Base-by-base conservation (phyloP, 106 monocot species). In the Narthecium ossifragum region DNA sequence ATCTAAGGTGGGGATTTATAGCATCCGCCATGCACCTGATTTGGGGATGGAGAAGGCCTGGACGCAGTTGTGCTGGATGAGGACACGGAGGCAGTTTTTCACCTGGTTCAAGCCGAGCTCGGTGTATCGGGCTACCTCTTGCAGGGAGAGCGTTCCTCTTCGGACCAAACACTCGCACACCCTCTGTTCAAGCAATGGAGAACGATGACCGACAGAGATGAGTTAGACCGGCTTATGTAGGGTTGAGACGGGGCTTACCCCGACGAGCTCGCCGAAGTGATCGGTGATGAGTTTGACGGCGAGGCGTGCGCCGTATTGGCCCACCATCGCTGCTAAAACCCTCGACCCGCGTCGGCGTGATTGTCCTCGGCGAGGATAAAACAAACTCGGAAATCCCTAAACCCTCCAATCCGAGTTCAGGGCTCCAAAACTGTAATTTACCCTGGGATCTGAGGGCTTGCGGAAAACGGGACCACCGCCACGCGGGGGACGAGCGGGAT, bases 11-110 rank as follows among this genome's bases (percentile, higher is more conserved):
- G n/a, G n/a, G n/a, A n/a, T n/a, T n/a, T n/a, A n/a, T n/a, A n/a
- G n/a, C n/a, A n/a, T n/a, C n/a, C n/a, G n/a, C n/a, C 32, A n/a
- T 5, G 26, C 4, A 88, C 88, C 79, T 49, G 50, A 13, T 59
- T 52, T 71, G 31, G 73, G 63, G 28, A 61, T 3, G 15, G 74
- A 85, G 70, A 82, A 99, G 53, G 88, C 81, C 76, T 99, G 91
- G 27, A 88, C 81, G 78, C 98, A 99, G 68, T 92, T 91, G 53
- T 99, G 91, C 60, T 99, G 98, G 65, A 91, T 75, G 40, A 99
- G 91, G 26, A 91, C 80, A 23, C 91, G 84, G 24, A 92, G 81
- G 67, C 74, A 82, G 14, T 88, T 88, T 79, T 85, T 92, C 11
- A 82, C 82, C 57, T 82, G 68, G 6, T 55, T 21, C 8, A 23